Percentiles rank a stretch among this genome's conserved stretches.
Evolutionary conservation across 352 stramenopile genomes (phyloP).

Genomic region (Blastocystis sp.): DNA sequence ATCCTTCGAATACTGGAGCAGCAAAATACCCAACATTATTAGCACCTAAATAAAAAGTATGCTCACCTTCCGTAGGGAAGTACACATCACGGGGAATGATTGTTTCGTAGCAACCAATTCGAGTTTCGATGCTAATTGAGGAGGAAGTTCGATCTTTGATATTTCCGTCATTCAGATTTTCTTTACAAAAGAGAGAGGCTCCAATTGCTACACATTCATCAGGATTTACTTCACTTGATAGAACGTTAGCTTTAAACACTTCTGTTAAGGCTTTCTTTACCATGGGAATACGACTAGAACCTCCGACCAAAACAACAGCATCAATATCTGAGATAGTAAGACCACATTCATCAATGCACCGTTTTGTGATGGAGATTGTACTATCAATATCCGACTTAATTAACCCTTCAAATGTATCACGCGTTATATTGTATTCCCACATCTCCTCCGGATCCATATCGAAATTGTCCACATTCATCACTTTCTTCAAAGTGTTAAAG

Average conservation of each 20-base stretch:
- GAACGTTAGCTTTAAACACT: constrained; percentile 83
- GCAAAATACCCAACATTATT: background rate
- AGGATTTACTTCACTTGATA: constrained; percentile 81
- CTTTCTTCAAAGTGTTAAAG: too few relatives aligned
- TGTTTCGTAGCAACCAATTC: background rate
- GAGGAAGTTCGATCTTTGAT: background rate
- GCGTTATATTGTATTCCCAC: constrained; percentile 87
- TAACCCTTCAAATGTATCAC: constrained; percentile 95
- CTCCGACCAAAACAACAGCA: constrained; percentile 95
- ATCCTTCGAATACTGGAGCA: background rate
- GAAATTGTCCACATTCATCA: constrained; percentile 77
- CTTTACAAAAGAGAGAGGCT: background rate
- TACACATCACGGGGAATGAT: background rate
- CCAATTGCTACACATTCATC: constrained; percentile 97
- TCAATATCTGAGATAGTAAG: constrained; percentile 93
- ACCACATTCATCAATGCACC: constrained; percentile 89
- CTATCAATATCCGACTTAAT: constrained; percentile 98
- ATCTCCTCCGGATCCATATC: constrained; percentile 91
- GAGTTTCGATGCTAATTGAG: background rate
- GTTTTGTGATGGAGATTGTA: constrained; percentile 88
- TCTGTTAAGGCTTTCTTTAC: constrained; percentile 93
- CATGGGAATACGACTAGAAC: constrained; percentile 93
- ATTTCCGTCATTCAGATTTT: background rate
- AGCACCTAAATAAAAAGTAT: background rate
- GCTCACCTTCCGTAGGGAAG: background rate